Base-by-base conservation (phyloP, 2,329 filamentous ascomycete species). In the Clonostachys chloroleuca region DNA sequence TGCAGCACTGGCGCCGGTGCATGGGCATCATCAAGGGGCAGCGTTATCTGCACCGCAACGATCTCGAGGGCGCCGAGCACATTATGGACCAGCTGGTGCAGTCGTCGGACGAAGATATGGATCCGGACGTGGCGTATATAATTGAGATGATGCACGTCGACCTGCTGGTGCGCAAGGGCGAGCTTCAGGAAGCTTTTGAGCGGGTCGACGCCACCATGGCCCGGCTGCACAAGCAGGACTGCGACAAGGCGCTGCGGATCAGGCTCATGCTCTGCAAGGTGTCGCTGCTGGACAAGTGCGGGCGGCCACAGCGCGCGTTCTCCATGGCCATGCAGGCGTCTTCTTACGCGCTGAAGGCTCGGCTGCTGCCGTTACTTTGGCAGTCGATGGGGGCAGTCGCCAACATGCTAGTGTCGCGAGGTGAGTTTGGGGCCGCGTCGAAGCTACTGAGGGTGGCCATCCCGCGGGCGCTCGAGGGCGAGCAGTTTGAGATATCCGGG, bases 321-420 rank as follows among this genome's bases (percentile, higher is more conserved):
- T 89, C 87, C 3, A 75, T 92, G 6, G 83, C 83, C 5, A 74
- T 95, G 57, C 79, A 88, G 40, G 90, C 90, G 1, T 84, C 87
- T 4, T 85, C 79, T 58, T 80, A 90, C 16, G 85, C 89, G 0
- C 83, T 87, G 72, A 78, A 83, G 42, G 80, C 86, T 2, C 77
- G 83, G 2, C 69, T 92, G 8, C 73, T 92, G 14, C 79, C 81
- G 0, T 77, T 79, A 16, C 70, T 96, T 8, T 94, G 89, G 83
- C 80, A 86, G 51, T 82, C 89, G 0, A 75, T 89, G 2, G 83
- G 81, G 2, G 74, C 80, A 0, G 62, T 96, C 2, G 78, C 83
- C 4, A 80, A 78, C 16, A 83, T 95, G 16, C 70, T 96, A 1
- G 78, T 85, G 42, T 80, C 80, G 0, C 67, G 92, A 16, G 75